Evolutionary conservation across 2,329 filamentous ascomycete species (phyloP).

Genomic region (Penicillium thymicola): DNA sequence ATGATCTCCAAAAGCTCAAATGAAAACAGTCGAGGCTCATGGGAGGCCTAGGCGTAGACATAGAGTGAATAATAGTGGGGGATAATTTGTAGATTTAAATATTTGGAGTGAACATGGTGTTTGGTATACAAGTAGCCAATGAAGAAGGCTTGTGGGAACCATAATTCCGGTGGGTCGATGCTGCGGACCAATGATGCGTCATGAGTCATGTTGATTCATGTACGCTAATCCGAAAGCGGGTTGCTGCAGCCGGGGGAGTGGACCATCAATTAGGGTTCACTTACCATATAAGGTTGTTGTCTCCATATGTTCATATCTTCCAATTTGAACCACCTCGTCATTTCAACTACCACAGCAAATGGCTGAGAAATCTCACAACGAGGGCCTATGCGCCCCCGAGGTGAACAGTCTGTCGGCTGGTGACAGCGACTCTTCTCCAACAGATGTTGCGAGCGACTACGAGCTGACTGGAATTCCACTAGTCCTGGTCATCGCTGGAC

Average conservation of each 20-base stretch:
- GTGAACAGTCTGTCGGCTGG: background rate
- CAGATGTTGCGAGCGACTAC: background rate
- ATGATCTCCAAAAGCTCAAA: background rate
- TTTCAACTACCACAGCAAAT: background rate
- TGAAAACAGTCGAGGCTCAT: too few relatives aligned
- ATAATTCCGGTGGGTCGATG: background rate
- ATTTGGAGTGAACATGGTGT: background rate
- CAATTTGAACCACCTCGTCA: too few relatives aligned
- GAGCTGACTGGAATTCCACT: background rate
- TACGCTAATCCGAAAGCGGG: background rate
- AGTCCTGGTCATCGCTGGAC: background rate
- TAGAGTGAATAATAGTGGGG: background rate
- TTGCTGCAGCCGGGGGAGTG: background rate
- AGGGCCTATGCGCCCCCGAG: background rate
- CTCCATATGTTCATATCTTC: background rate
- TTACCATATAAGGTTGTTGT: background rate
- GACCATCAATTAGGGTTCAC: background rate
- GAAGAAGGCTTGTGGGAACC: background rate
- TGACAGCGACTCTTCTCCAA: background rate
- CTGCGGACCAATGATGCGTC: background rate
- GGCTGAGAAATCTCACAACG: background rate
- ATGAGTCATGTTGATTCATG: background rate
- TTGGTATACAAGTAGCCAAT: background rate
- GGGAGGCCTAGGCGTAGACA: too few relatives aligned
- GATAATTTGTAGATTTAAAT: background rate